Percentiles rank a stretch among this genome's conserved stretches.
Conservation (phyloP, 2,329 filamentous ascomycete species). For the Didymella pinodella region DNA sequence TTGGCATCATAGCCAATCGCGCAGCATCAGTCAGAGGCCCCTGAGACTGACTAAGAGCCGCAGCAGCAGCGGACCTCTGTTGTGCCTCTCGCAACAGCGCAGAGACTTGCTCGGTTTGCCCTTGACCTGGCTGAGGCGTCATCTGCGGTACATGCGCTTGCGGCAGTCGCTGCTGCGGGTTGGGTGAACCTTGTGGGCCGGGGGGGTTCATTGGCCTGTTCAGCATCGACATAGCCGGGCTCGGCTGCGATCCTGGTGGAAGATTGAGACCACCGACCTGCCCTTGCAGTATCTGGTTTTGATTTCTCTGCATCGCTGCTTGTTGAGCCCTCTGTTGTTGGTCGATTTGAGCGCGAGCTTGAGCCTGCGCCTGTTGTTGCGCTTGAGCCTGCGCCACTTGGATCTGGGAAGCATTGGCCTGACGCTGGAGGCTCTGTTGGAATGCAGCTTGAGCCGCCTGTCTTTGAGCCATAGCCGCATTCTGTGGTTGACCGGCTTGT, state of each 20-base stretch:
- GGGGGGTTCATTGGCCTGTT: conserved; percentile 58
- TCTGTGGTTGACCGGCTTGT: conserved; percentile 39
- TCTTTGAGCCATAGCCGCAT: conserved; percentile 39
- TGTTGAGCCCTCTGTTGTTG: conserved; percentile 50
- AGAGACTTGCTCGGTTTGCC: conserved; percentile 38
- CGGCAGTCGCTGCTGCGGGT: conserved; percentile 47
- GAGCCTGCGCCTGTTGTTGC: conserved; percentile 33
- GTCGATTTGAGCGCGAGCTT: conserved; percentile 39
- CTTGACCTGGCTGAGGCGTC: conserved; percentile 42
- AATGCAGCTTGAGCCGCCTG: conserved; percentile 37
- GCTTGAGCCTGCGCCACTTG: conserved; percentile 42
- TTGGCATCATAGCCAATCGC: conserved; percentile 46
- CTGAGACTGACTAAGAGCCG: conserved; percentile 34
- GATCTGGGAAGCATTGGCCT: conserved; percentile 33
- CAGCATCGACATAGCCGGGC: conserved; percentile 59
- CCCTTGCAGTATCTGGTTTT: conserved; percentile 41
- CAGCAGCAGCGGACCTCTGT: conserved; percentile 45
- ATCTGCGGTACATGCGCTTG: conserved; percentile 48
- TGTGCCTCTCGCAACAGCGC: conserved; percentile 48
- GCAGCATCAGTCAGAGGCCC: conserved; percentile 43
- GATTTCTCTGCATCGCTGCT: conserved; percentile 39
- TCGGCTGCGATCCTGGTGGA: conserved; percentile 51
- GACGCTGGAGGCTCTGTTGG: conserved; percentile 47
- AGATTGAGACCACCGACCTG: conserved; percentile 56
- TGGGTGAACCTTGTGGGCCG: conserved; percentile 50